These are phyloP conservation scores for Alternaria atra DNA, from an alignment of 2,329 filamentous ascomycete genomes.

Conservation along the genomic window DNA sequence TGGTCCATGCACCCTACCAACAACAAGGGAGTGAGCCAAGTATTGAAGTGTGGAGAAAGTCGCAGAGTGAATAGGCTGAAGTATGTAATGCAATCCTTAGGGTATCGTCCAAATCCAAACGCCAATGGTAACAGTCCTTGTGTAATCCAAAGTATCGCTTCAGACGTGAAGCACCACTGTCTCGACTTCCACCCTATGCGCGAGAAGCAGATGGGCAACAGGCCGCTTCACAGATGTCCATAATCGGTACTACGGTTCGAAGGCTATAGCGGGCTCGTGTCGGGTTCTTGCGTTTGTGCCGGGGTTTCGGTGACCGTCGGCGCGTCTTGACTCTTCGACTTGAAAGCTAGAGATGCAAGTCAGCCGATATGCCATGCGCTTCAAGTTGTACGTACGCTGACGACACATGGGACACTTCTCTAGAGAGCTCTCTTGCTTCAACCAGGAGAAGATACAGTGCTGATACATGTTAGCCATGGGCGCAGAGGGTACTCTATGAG, in stretches of 20 bases:
- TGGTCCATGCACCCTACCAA: conserved; percentile 36
- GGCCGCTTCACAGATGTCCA: neutral
- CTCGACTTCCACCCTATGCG: neutral
- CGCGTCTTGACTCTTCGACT: conserved; percentile 49
- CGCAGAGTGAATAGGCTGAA: neutral
- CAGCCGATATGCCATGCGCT: conserved; percentile 12
- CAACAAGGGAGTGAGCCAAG: neutral
- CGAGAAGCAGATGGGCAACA: neutral
- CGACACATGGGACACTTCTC: conserved; percentile 98
- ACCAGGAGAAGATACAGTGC: conserved; percentile 97
- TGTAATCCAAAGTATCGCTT: conserved; percentile 1
- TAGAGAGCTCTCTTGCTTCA: conserved; percentile 91
- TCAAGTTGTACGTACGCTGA: conserved; percentile 70
- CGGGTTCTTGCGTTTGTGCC: conserved; percentile 24
- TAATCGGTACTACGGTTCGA: neutral
- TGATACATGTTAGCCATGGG: conserved; percentile 49
- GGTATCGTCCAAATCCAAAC: conserved; percentile 38
- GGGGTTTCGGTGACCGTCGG: conserved; percentile 23
- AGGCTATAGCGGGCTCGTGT: conserved; percentile 28
- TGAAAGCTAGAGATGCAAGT: conserved; percentile 45
- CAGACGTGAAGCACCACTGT: neutral
- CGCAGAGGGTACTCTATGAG: neutral
- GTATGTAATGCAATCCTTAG: conserved; percentile 15
- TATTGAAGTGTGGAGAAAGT: neutral
- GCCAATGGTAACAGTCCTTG: conserved; percentile 17